Evolutionary conservation across 164 flowering plant genomes (phyloP), one percentile per base, ranked within the genome.

Genomic region (Chimonanthus salicifolius): DNA sequence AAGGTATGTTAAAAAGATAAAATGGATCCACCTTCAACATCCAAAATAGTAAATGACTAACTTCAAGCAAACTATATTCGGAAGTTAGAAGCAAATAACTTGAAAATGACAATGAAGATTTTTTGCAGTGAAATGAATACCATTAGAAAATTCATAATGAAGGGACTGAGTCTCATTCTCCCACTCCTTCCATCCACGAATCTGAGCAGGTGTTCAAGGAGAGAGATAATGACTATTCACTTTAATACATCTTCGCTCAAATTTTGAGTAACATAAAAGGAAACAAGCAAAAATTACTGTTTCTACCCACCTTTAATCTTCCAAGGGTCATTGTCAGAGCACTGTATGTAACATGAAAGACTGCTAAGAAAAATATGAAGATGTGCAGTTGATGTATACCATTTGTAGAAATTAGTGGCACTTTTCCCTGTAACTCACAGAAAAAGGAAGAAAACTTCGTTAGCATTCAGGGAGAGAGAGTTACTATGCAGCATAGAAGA

Each of bases 141-240:
- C 99, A 80, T 88, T 86, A 10, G 92, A 85, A 74, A 88, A 87
- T 81, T 90, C 95, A 72, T 89, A 92, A 71, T 85, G 81, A 74
- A 72, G 81, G 21, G 97, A 76, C 62, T 76, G 49, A 49, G 92
- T 91, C 78, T 94, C 98, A 74, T 65, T 70, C 81, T 96, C 98
- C 99, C 99, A 96, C 13, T 76, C 65, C 82, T 94, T 96, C 98
- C 98, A 96, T 54, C 92, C 84, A 51, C 98, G 95, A 72, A 87
- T 96, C 99, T 96, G 90, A 44, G 63, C 16, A 33, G 7, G 13
- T 49, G n/a, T 4, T 58, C 47, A 58, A 13, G 67, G 67, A 50
- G 16, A 3, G 54, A 45, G 33, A 13, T 3, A 10, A 5, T 47
- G 18, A 43, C 47, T 49, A 47, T n/a, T 71, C 3, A 2, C 16